Evolutionary conservation across 2,329 filamentous ascomycete genomes (phyloP).

Genomic region (Ceratocystis alfenasii): DNA sequence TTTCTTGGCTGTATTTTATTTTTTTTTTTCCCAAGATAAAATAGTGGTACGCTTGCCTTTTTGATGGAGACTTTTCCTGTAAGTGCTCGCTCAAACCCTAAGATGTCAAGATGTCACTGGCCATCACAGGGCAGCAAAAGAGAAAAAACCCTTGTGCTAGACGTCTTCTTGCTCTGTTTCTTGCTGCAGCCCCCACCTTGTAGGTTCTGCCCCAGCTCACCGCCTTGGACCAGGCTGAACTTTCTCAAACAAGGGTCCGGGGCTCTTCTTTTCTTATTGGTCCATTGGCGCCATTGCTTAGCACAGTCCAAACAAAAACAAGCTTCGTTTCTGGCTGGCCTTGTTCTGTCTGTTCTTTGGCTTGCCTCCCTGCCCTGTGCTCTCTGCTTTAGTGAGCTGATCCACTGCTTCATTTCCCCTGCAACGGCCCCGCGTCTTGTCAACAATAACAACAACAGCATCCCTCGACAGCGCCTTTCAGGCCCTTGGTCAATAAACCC

Average conservation of each 20-base stretch:
- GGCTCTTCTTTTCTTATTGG: too few species aligned
- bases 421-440: constrained; percentile 15
- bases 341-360: neutral
- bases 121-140: neutral
- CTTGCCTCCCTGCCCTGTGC: neutral
- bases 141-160: neutral
- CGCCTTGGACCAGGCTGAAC: too few species aligned
- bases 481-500: neutral
- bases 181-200: neutral
- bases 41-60: neutral
- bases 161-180: neutral
- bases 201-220: too few species aligned
- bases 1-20: neutral
- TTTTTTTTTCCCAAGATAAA: neutral
- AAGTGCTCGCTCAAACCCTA: neutral
- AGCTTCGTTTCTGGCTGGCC: too few species aligned
- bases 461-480: constrained; percentile 1
- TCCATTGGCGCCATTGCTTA: too few species aligned
- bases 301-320: too few species aligned
- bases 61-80: neutral
- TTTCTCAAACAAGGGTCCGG: too few species aligned
- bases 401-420: constrained; percentile 15
- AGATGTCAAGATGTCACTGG: neutral
- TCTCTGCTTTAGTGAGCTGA: neutral
- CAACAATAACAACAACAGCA: constrained; percentile 14